A percentile compares a stretch with the other conserved stretches of the same genome.
Evolutionary conservation across 2,329 filamentous ascomycete genomes (phyloP).

Genomic region (Calonectria multiphialidica): DNA sequence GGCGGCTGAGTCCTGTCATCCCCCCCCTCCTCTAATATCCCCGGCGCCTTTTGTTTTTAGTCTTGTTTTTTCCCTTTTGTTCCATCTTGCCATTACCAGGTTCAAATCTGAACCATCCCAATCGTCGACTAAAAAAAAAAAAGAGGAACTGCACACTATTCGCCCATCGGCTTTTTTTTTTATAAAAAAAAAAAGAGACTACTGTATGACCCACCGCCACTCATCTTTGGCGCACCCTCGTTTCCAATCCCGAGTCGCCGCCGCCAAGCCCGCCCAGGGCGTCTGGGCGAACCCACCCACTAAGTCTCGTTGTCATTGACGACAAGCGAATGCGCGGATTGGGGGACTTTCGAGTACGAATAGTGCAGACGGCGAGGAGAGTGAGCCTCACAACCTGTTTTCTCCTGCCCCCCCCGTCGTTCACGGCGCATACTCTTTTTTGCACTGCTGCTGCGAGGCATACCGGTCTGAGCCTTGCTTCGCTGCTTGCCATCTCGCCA

Average conservation of each 20-base stretch:
- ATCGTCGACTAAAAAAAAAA: neutral
- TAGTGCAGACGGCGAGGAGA: neutral
- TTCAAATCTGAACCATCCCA: neutral
- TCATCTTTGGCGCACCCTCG: slow-evolving; percentile 8
- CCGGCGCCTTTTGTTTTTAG: neutral
- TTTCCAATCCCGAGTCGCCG: neutral
- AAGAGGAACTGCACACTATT: neutral
- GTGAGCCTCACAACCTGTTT: neutral
- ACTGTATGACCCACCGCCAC: slow-evolving; percentile 17
- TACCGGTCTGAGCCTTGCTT: neutral
- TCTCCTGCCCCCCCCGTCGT: neutral
- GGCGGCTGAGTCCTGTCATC: neutral
- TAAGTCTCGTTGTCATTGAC: slow-evolving; percentile 19
- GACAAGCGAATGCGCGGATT: slow-evolving; percentile 16
- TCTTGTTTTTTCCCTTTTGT: neutral
- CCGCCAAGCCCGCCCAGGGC: slow-evolving; percentile 3
- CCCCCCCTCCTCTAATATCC: neutral
- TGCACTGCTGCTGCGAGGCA: neutral
- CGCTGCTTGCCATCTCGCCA: neutral
- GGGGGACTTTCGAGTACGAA: neutral
- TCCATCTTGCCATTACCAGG: neutral
- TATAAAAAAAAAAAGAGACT: neutral
- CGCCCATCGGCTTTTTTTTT: neutral
- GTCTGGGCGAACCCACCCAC: neutral
- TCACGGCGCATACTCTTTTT: neutral